Percentiles rank a stretch among this genome's conserved stretches.
These are phyloP conservation scores for Vitis labrusca DNA, from an alignment of 164 flowering plant species.

Conservation along the genomic window DNA sequence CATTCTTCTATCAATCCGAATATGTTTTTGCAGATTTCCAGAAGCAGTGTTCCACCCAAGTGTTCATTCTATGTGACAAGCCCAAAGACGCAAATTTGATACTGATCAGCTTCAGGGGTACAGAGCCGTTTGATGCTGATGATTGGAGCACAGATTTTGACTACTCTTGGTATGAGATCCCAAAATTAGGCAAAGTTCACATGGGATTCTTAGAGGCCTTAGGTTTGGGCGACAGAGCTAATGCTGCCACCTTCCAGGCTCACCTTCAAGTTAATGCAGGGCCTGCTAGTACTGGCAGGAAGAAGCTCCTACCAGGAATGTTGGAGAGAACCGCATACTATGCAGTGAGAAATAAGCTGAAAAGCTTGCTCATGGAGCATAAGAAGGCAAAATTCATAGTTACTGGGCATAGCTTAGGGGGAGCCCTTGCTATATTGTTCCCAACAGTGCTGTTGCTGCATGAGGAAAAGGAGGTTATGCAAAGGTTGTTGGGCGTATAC, in stretches of 20 bases:
- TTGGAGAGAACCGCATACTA: slow-evolving; percentile 57
- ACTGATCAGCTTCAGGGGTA: slow-evolving; percentile 77
- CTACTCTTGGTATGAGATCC: slow-evolving; percentile 80
- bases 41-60: slow-evolving; percentile 61
- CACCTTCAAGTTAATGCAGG: slow-evolving; percentile 29
- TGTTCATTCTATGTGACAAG: slow-evolving; percentile 58
- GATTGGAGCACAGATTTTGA: slow-evolving; percentile 85
- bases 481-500: slow-evolving; percentile 53
- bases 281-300: background rate
- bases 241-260: slow-evolving; percentile 47
- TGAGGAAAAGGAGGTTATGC: slow-evolving; percentile 50
- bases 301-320: slow-evolving; percentile 28
- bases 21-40: slow-evolving; percentile 42
- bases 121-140: slow-evolving; percentile 78
- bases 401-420: slow-evolving; percentile 86
- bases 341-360: slow-evolving; percentile 50
- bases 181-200: slow-evolving; percentile 64
- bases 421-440: slow-evolving; percentile 75
- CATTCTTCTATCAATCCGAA: too few species aligned
- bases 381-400: slow-evolving; percentile 62
- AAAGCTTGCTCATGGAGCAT: slow-evolving; percentile 48
- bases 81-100: slow-evolving; percentile 62
- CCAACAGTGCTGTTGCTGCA: slow-evolving; percentile 57
- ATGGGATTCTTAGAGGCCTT: slow-evolving; percentile 78
- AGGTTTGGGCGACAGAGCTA: slow-evolving; percentile 62